Percentiles rank a stretch among this genome's conserved stretches.
Conservation (phyloP, 192 early-diverging fungal genomes). For the Glomus cerebriforme region DNA sequence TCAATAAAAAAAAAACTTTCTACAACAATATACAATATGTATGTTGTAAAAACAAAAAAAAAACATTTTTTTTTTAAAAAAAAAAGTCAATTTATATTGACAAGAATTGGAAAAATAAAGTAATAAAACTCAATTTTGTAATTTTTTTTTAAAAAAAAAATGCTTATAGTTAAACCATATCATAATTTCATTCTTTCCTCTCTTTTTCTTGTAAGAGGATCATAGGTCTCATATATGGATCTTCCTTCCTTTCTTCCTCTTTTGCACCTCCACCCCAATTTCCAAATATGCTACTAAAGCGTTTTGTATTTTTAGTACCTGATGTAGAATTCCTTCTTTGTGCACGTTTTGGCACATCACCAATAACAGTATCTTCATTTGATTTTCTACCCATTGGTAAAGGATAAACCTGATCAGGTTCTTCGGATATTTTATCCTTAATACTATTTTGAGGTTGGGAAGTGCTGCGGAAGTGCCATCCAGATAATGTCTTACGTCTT, state of each 20-base stretch:
- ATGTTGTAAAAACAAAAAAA: neutral
- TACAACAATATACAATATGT: neutral
- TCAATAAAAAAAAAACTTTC: neutral
- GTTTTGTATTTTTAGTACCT: neutral
- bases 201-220: slow-evolving; percentile 26
- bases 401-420: neutral
- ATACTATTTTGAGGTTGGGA: neutral
- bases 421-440: neutral
- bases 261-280: neutral
- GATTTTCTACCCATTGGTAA: neutral
- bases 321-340: slow-evolving; percentile 17
- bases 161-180: neutral
- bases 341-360: neutral
- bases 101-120: neutral
- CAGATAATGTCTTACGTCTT: slow-evolving; percentile 21
- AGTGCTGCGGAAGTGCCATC: neutral
- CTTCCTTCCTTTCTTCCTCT: slow-evolving; percentile 17
- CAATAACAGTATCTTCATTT: neutral
- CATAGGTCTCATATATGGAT: slow-evolving; percentile 24
- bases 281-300: slow-evolving; percentile 5
- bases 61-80: neutral
- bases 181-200: neutral
- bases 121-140: neutral
- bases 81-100: neutral
- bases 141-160: neutral